phyloP scores from a whole-genome alignment of 106 monocot species.

The Alisma plantagoaquatica region DNA sequence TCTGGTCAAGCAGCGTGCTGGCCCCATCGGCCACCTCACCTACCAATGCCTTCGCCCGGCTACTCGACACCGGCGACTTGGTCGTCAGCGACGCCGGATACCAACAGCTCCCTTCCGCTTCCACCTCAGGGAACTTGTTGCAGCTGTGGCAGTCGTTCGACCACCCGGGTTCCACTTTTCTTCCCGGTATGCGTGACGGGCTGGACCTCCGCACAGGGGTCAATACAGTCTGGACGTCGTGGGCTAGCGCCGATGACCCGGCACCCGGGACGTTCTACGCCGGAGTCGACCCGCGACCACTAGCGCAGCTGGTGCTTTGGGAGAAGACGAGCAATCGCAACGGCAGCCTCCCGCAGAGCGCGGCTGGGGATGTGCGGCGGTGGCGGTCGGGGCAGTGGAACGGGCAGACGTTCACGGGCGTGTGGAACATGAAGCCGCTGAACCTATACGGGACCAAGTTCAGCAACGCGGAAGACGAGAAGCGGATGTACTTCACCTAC shows the following conservation, averaged over 20 bases:
- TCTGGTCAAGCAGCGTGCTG: constrained; percentile 5
- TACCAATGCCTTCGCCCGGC: neutral
- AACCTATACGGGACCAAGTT: constrained; percentile 18
- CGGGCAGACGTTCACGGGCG: constrained; percentile 16
- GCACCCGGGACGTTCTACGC: constrained; percentile 19
- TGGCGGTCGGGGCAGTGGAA: constrained; percentile 27
- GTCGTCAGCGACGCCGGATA: neutral
- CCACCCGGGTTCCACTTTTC: constrained; percentile 1
- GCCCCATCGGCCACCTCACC: neutral
- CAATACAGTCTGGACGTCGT: constrained; percentile 10
- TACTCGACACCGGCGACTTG: constrained; percentile 21
- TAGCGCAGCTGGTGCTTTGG: constrained; percentile 12
- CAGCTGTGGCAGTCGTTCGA: constrained; percentile 9
- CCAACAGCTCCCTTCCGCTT: too few relatives aligned
- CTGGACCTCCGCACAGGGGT: neutral
- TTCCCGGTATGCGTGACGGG: constrained; percentile 19
- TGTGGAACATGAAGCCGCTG: constrained; percentile 23
- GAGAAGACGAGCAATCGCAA: neutral
- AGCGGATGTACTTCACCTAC: constrained; percentile 33
- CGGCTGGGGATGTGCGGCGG: too few relatives aligned
- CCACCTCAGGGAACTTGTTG: too few relatives aligned
- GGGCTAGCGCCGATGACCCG: constrained; percentile 22
- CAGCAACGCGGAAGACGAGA: neutral
- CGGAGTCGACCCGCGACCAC: constrained; percentile 11
- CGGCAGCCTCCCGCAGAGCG: too few relatives aligned